A percentile compares a stretch with the other conserved stretches of the same genome.
These are phyloP conservation scores for Leccinum fallax DNA, from an alignment of 1,284 basidiomycete species.

Conservation along the genomic window DNA sequence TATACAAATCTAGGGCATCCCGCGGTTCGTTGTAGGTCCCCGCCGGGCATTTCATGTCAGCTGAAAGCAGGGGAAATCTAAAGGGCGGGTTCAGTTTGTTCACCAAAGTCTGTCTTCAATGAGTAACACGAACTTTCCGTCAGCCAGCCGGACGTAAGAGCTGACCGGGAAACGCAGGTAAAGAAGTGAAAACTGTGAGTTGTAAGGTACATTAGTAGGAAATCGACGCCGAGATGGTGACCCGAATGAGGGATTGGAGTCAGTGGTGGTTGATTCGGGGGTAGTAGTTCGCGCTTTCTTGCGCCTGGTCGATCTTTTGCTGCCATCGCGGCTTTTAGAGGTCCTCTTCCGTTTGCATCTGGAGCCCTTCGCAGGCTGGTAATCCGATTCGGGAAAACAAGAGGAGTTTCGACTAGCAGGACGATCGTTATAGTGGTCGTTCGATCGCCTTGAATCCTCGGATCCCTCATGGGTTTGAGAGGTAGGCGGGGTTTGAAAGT, in stretches of 20 bases:
- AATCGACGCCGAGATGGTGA: slow-evolving; percentile 44
- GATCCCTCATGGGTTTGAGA: slow-evolving; percentile 18
- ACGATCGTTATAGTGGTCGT: background rate
- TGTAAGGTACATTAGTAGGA: slow-evolving; percentile 47
- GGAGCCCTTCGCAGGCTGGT: slow-evolving; percentile 23
- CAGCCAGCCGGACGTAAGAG: slow-evolving; percentile 45
- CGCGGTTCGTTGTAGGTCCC: slow-evolving; percentile 62
- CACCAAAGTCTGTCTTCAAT: background rate
- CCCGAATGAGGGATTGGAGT: slow-evolving; percentile 2
- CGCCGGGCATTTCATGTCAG: slow-evolving; percentile 43
- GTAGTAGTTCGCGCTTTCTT: slow-evolving; percentile 13
- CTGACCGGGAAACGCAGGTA: slow-evolving; percentile 68
- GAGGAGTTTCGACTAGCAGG: background rate
- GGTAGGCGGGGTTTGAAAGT: slow-evolving; percentile 20
- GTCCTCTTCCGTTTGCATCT: slow-evolving; percentile 24
- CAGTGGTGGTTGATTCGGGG: background rate
- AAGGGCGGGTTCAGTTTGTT: background rate
- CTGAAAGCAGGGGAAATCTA: slow-evolving; percentile 38
- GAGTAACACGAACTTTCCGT: slow-evolving; percentile 32
- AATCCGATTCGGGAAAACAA: slow-evolving; percentile 6
- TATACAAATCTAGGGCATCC: slow-evolving; percentile 66
- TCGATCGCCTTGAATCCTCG: background rate
- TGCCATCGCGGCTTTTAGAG: slow-evolving; percentile 10
- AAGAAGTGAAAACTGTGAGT: slow-evolving; percentile 53
- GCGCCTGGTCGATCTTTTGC: slow-evolving; percentile 11